A percentile compares a stretch with the other conserved stretches of the same genome.
Conservation (phyloP, 257 asterid species). For the Echites panduratus region DNA sequence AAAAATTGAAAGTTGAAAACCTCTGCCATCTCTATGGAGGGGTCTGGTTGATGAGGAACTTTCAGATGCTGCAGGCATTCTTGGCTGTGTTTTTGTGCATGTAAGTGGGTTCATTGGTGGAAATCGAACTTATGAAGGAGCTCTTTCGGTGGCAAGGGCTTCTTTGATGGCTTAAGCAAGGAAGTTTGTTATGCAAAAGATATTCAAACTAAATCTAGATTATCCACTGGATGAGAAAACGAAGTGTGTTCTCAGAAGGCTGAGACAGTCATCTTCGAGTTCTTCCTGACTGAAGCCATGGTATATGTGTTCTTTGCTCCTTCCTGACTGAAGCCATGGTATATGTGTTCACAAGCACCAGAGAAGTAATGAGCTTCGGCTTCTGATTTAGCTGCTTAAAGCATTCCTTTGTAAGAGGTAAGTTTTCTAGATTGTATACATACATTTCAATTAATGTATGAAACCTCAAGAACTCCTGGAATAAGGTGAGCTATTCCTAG, state of each 20-base stretch:
- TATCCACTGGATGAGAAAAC: not conserved
- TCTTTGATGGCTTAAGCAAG: constrained; percentile 18
- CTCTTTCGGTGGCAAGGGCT: constrained; percentile 25
- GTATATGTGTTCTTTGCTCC: not conserved
- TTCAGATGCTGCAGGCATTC: constrained; percentile 19
- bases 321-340: not conserved
- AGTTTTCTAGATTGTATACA: not conserved
- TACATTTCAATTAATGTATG: not conserved
- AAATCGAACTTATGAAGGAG: constrained; percentile 26
- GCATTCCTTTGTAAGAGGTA: not conserved
- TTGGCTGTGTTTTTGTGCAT: constrained; percentile 29
- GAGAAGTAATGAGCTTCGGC: not conserved
- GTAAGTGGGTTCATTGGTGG: constrained; percentile 35
- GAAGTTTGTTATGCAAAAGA: not conserved
- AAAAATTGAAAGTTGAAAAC: constrained; percentile 24
- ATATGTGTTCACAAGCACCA: not conserved
- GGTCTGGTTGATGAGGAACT: constrained; percentile 23
- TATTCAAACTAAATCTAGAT: not conserved
- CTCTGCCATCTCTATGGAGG: constrained; percentile 23
- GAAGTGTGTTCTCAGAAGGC: not conserved
- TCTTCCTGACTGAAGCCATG: not conserved
- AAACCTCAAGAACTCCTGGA: not conserved
- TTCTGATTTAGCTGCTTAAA: not conserved
- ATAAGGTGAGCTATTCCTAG: not conserved
- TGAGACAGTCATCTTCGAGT: not conserved